Conservation (phyloP, 2,329 filamentous ascomycete genomes). For the Alternaria ethzedia region DNA sequence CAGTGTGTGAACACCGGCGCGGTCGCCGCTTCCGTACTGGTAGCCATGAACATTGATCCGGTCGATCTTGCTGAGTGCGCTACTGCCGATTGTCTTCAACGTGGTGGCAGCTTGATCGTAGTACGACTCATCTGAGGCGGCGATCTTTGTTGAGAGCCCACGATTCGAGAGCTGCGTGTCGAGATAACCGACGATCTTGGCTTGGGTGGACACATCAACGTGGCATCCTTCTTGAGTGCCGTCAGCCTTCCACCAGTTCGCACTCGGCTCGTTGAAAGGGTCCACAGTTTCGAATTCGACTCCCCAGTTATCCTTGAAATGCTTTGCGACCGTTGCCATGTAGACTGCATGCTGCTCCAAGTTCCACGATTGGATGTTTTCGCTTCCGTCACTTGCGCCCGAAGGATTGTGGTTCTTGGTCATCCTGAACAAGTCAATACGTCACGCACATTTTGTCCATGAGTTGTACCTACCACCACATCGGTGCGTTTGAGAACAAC, state of each 20-base stretch:
- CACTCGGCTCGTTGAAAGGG: slow-evolving; percentile 13
- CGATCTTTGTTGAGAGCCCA: slow-evolving; percentile 2
- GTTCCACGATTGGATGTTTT: slow-evolving; percentile 15
- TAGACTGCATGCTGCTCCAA: slow-evolving; percentile 13
- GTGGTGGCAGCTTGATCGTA: slow-evolving; percentile 11
- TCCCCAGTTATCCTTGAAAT: slow-evolving; percentile 6
- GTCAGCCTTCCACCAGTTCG: slow-evolving; percentile 15
- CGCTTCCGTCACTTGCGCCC: slow-evolving; percentile 2
- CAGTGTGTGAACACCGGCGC: slow-evolving; percentile 1
- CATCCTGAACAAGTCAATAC: neutral
- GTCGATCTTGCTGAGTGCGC: slow-evolving; percentile 8
- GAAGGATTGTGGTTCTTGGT: slow-evolving; percentile 12
- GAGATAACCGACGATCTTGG: slow-evolving; percentile 5
- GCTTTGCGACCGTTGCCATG: slow-evolving; percentile 10
- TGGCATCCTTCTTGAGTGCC: slow-evolving; percentile 15
- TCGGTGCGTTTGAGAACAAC: slow-evolving; percentile 8
- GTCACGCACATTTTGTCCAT: neutral
- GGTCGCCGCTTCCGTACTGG: slow-evolving; percentile 6
- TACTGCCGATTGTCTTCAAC: slow-evolving; percentile 6
- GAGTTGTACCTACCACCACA: slow-evolving; percentile 5
- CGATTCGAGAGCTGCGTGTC: slow-evolving; percentile 6
- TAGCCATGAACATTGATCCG: slow-evolving; percentile 13
- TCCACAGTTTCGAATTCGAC: slow-evolving; percentile 11
- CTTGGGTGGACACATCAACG: slow-evolving; percentile 7
- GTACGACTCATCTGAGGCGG: slow-evolving; percentile 13